A percentile compares a stretch with the other conserved stretches of the same genome.
phyloP scores from a whole-genome alignment of 306 rosid species.

The Adenanthera pavonina region DNA sequence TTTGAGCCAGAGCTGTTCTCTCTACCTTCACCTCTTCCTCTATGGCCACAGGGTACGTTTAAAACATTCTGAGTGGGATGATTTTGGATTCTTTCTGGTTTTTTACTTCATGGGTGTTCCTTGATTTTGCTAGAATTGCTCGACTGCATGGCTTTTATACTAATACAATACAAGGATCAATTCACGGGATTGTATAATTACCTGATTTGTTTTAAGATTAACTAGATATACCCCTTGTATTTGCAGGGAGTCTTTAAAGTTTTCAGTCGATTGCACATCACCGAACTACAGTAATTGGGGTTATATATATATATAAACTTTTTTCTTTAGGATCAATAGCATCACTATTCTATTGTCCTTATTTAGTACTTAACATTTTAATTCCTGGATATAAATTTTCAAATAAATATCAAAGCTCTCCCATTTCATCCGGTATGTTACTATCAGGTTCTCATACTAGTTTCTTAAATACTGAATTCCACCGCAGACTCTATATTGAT shows the following conservation, averaged over 20 bases:
- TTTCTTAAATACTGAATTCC: background rate
- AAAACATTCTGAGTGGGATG: background rate
- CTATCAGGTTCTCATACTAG: background rate
- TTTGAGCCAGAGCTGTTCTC: conserved; percentile 56
- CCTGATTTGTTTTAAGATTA: background rate
- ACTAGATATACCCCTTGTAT: too few relatives aligned
- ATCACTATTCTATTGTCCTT: background rate
- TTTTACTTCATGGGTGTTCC: background rate
- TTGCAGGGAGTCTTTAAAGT: too few relatives aligned
- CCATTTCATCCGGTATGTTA: background rate
- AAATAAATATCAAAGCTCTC: background rate
- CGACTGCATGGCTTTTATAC: background rate
- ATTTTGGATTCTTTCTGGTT: conserved; percentile 12
- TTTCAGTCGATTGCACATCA: too few relatives aligned
- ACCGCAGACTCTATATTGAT: background rate
- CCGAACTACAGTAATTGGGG: too few relatives aligned
- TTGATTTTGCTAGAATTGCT: background rate
- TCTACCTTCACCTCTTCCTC: conserved; percentile 69
- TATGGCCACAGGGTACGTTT: conserved; percentile 72
- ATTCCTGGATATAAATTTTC: background rate
- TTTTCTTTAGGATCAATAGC: background rate
- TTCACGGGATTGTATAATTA: background rate
- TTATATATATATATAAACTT: too few relatives aligned
- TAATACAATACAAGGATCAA: background rate
- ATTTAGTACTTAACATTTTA: background rate